Base-by-base conservation (phyloP, 2,329 filamentous ascomycete species). In the Cladorrhinum sp. region DNA sequence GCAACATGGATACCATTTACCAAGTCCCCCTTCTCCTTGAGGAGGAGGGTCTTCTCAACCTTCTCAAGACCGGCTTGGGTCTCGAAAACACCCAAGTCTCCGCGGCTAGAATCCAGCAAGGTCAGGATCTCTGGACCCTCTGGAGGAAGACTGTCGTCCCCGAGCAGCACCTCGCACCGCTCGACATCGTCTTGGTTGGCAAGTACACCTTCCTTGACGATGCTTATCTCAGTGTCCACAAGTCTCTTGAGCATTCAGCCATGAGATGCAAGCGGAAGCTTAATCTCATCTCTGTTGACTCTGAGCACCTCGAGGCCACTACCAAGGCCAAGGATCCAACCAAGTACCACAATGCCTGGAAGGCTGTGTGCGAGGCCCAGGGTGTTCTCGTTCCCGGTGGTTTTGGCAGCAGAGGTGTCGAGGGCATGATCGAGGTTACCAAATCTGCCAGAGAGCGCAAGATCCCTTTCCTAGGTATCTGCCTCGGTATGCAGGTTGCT, bases 11-110 rank as follows among this genome's bases (percentile, higher is more conserved):
- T 20, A 92, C 92, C 12, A 96, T 91, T 56, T 99, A 99, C 76
- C 93, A 96, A 66, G 93, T 98, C 2, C 95, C 95, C 0, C 81
- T 97, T n/a, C 88, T 98, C 23, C 87, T 98, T 13, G 85, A 93
- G 68, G 82, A 92, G 67, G 91, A 98, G 76, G 85, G 87, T 23
- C 80, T 98, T 1, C 78, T 93, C 8, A 75, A 80, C 12, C 82
- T 86, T n/a, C 79, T 98, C 58, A 81, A 81, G 38, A 77, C 82
- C 18, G 81, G 86, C 18, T 80, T 97, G 29, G 80, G 82, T 36
- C 82, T 96, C 10, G 83, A 90, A 63, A 73, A 77, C 18, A 70
- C 88, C 51, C 68, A 72, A 10, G 80, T 86, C 54, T 69, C 85
- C 1, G 76, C 82, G 3, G 71, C 77, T 2, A 78, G 89, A 53